phyloP scores from a whole-genome alignment of 2,329 filamentous ascomycete species.

The Fusarium lateritium region DNA sequence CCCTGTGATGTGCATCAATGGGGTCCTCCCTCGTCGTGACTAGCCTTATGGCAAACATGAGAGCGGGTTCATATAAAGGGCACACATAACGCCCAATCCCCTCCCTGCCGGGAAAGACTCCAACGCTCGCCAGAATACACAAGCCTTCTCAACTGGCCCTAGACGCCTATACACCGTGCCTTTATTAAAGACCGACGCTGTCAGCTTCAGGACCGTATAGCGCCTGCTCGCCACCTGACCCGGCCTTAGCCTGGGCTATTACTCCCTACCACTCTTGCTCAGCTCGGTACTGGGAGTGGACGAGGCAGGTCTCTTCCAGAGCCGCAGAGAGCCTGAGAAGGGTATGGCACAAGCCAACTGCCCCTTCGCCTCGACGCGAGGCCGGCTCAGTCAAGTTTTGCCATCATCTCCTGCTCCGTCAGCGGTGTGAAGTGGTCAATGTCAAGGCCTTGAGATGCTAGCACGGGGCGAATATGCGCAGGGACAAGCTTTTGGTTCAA shows the following conservation, averaged over 20 bases:
- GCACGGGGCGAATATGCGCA: constrained; percentile 80
- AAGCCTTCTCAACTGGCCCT: constrained; percentile 48
- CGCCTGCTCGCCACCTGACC: constrained; percentile 49
- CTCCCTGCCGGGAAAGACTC: constrained; percentile 51
- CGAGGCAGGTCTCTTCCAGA: constrained; percentile 50
- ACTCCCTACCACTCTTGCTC: constrained; percentile 49
- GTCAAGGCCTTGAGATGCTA: constrained; percentile 85
- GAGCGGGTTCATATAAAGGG: constrained; percentile 48
- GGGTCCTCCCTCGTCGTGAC: constrained; percentile 50
- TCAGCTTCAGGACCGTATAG: constrained; percentile 51
- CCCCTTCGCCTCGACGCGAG: constrained; percentile 47
- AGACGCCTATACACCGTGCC: constrained; percentile 41
- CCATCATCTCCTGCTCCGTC: constrained; percentile 96
- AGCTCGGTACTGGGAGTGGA: constrained; percentile 52
- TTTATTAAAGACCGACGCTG: constrained; percentile 46
- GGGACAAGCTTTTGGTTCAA: constrained; percentile 93
- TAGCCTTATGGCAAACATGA: constrained; percentile 48
- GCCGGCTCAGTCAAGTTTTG: constrained; percentile 86
- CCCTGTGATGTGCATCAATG: constrained; percentile 56
- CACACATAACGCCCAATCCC: constrained; percentile 50
- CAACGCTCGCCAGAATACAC: constrained; percentile 51
- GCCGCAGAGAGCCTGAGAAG: constrained; percentile 50
- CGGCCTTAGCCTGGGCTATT: constrained; percentile 50
- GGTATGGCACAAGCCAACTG: constrained; percentile 53
- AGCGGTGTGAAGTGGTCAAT: constrained; percentile 95